Evolutionary conservation across 805 yeast genomes (phyloP), one percentile per base, ranked within the genome.

Genomic region (Candida pseudoglaebosa): DNA sequence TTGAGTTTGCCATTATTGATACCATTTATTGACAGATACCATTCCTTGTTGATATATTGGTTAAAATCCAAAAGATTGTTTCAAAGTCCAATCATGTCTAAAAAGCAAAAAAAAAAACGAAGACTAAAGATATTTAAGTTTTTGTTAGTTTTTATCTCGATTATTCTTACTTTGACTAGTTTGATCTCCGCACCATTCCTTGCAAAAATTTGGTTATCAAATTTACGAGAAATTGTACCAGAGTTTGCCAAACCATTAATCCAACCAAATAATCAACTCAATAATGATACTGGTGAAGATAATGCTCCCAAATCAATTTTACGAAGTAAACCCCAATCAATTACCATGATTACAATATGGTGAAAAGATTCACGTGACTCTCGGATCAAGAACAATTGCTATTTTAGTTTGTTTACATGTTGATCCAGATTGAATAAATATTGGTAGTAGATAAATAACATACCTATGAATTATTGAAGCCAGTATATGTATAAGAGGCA

Each of bases 231-330:
- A 7, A 20, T 29, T 1, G 5, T 24, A 36, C 55, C 43, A 50
- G 56, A 14, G 39, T 49, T 34, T 7, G 36, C 45, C 3, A 36
- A 33, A 2, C 47, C 43, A 2, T 48, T 79, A 28, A 52, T 80
- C 5, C 89, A 82, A 53, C 88, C 89, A 1, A 71, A 62, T 28
- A 52, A 60, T 28, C 85, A 80, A 50, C 65, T 73, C 32, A 78
- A 80, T 46, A 80, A 82, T 49, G 88, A 82, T 51, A 82, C 88
- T 0, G 88, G 87, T 0, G 62, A 52, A 0, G 63, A 51, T 0
- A 37, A 40, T 17, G 84, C 83, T 0, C 82, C 84, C 0, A 37
- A 57, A 1, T 57, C 62, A 8, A 64, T 78, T 12, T 46, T 63
- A 12, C 59, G 67, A 4, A 62, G 65, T 0, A 65, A 67, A 20